Percentiles rank a stretch among this genome's conserved stretches.
Evolutionary conservation across 2,329 filamentous ascomycete species (phyloP).

Genomic region (Aspergillus jensenii): DNA sequence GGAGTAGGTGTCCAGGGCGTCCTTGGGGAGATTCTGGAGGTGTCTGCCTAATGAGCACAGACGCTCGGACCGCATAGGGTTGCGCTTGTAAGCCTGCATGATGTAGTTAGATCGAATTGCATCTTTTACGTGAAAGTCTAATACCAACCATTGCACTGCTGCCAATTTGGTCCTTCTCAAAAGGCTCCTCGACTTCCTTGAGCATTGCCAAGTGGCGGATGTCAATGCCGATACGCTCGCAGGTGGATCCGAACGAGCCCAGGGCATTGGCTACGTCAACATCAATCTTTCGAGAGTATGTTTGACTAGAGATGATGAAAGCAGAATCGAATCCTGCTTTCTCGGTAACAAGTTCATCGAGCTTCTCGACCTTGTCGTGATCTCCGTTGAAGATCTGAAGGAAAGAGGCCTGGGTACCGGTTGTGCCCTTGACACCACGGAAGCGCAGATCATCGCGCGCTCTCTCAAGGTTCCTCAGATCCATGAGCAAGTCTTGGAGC

Average conservation of each 20-base stretch:
- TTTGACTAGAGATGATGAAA: conserved; percentile 69
- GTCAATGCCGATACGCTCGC: conserved; percentile 71
- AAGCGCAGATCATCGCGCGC: conserved; percentile 69
- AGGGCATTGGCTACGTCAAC: conserved; percentile 78
- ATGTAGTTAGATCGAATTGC: conserved; percentile 22
- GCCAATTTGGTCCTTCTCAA: conserved; percentile 77
- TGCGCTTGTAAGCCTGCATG: conserved; percentile 65
- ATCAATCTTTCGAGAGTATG: conserved; percentile 80
- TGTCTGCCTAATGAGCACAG: conserved; percentile 60
- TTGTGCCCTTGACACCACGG: conserved; percentile 72
- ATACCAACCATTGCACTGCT: conserved; percentile 55
- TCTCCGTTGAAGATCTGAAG: conserved; percentile 66
- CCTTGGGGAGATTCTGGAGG: conserved; percentile 53
- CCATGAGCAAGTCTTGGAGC: conserved; percentile 74
- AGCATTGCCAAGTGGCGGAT: conserved; percentile 71
- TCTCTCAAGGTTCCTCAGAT: conserved; percentile 70
- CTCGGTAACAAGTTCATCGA: conserved; percentile 63
- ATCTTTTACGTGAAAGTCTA: neutral
- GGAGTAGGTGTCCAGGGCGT: conserved; percentile 66
- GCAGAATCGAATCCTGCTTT: conserved; percentile 64
- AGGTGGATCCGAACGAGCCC: conserved; percentile 74
- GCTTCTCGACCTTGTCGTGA: conserved; percentile 59
- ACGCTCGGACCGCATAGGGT: conserved; percentile 58
- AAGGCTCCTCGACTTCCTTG: conserved; percentile 86
- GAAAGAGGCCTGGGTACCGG: conserved; percentile 77